Conservation (phyloP, 768 basidiomycete species). For the Amanita phalloides region DNA sequence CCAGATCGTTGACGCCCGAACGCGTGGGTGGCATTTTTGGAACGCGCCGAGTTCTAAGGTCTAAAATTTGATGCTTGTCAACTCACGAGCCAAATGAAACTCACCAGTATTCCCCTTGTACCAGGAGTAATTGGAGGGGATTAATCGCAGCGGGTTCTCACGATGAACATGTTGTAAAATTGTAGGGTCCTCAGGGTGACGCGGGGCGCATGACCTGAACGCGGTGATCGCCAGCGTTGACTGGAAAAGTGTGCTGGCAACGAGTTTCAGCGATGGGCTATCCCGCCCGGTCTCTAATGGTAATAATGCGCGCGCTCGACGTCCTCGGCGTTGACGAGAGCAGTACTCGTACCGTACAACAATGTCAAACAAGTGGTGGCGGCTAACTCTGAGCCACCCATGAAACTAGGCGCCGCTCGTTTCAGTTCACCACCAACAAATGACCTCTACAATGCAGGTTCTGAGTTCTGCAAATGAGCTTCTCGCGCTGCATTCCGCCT, state of each 20-base stretch:
- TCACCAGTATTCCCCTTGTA: background rate
- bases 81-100: background rate
- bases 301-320: no score
- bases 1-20: background rate
- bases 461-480: slow-evolving; percentile 54
- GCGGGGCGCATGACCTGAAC: no score
- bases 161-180: background rate
- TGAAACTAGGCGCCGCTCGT: no score
- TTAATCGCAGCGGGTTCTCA: background rate
- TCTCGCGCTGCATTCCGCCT: slow-evolving; percentile 47
- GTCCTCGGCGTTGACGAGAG: background rate
- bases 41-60: background rate
- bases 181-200: background rate
- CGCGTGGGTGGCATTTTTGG: background rate
- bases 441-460: slow-evolving; percentile 31
- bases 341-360: background rate
- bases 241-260: no score
- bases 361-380: background rate
- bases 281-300: no score
- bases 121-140: background rate
- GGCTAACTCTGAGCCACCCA: no score
- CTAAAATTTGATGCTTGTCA: background rate
- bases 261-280: background rate
- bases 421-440: background rate
- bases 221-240: no score